These are phyloP conservation scores for Camelina sativa DNA, from an alignment of 345 rosid genomes.

Conservation along the genomic window DNA sequence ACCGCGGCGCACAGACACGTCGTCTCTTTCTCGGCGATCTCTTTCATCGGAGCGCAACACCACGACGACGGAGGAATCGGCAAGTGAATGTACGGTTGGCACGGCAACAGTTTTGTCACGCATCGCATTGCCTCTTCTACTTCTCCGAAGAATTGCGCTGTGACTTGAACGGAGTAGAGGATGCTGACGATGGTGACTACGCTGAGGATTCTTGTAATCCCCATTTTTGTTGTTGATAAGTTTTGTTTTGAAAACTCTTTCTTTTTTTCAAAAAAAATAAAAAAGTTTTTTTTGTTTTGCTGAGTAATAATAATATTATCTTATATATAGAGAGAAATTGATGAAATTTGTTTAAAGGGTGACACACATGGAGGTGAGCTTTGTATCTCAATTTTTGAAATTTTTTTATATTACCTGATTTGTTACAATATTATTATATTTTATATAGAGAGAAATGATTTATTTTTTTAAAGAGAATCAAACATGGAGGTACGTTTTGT, in stretches of 20 bases:
- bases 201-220: neutral
- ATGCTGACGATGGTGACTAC: neutral
- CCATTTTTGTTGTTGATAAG: slow-evolving; percentile 14
- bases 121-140: slow-evolving; percentile 40
- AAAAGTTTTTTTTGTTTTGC: neutral
- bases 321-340: neutral
- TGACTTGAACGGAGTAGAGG: slow-evolving; percentile 25
- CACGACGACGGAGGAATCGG: slow-evolving; percentile 41
- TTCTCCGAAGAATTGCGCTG: slow-evolving; percentile 4
- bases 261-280: no score
- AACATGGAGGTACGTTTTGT: no score
- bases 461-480: no score
- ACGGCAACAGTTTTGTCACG: slow-evolving; percentile 54
- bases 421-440: no score
- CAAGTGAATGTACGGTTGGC: slow-evolving; percentile 47
- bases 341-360: neutral
- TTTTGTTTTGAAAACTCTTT: neutral
- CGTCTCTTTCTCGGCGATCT: slow-evolving; percentile 28
- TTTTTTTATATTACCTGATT: no score
- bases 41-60: slow-evolving; percentile 58
- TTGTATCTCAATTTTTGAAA: no score
- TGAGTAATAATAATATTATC: neutral
- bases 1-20: slow-evolving; percentile 57
- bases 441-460: no score
- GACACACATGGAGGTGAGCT: no score